Percentiles rank a stretch among this genome's conserved stretches.
Evolutionary conservation across 2,329 filamentous ascomycete genomes (phyloP).

Genomic region (Penicillium paneum): DNA sequence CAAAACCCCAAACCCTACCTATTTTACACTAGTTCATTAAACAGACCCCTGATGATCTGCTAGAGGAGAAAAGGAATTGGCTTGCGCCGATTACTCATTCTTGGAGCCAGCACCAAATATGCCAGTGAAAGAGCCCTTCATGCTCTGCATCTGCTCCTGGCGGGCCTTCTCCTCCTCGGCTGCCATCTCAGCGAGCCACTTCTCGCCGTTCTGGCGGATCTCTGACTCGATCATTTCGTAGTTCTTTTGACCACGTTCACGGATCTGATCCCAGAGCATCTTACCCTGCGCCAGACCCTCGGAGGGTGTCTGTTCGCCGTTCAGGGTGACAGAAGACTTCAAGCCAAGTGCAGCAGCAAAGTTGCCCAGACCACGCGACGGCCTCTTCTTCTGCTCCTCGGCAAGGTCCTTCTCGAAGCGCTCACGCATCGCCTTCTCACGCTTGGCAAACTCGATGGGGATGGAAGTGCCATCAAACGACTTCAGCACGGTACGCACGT

Average conservation of each 20-base stretch:
- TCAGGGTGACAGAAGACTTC: slow-evolving; percentile 60
- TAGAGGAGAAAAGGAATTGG: slow-evolving; percentile 17
- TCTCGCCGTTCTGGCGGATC: slow-evolving; percentile 88
- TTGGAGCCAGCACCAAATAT: slow-evolving; percentile 45
- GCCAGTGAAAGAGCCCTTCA: slow-evolving; percentile 74
- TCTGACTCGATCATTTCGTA: slow-evolving; percentile 87
- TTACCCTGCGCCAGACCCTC: slow-evolving; percentile 88
- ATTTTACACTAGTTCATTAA: slow-evolving; percentile 36
- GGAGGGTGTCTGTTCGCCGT: slow-evolving; percentile 66
- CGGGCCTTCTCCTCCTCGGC: slow-evolving; percentile 82
- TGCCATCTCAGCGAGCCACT: slow-evolving; percentile 93
- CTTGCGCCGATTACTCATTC: slow-evolving; percentile 24
- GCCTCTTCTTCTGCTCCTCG: slow-evolving; percentile 62
- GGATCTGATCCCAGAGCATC: slow-evolving; percentile 92
- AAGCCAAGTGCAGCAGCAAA: slow-evolving; percentile 73
- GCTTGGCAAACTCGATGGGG: slow-evolving; percentile 80
- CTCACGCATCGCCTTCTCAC: slow-evolving; percentile 80
- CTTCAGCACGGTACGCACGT: slow-evolving; percentile 81
- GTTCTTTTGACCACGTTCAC: slow-evolving; percentile 84
- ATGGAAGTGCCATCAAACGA: slow-evolving; percentile 89
- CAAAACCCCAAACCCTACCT: slow-evolving; percentile 32
- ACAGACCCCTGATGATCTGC: slow-evolving; percentile 28
- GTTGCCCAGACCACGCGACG: slow-evolving; percentile 61
- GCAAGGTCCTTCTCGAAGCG: slow-evolving; percentile 78
- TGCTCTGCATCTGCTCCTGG: slow-evolving; percentile 86